Conservation (phyloP, 176 grass and related monocot genomes). For the Cymbopogon citratus region DNA sequence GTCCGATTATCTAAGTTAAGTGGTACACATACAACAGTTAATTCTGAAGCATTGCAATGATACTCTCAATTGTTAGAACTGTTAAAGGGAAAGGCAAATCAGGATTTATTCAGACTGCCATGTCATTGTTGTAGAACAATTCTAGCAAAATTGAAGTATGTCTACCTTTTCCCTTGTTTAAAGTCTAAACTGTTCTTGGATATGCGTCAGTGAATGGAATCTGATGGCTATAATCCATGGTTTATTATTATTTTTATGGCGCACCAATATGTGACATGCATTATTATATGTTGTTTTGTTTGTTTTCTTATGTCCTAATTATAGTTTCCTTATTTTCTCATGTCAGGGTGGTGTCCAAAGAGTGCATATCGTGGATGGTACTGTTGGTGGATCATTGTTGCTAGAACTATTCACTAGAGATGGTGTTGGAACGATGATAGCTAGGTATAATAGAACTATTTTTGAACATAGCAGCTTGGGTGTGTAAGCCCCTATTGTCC, state of each 20-base stretch:
- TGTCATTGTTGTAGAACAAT: too few species aligned
- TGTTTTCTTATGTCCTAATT: constrained; percentile 19
- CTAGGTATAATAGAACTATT: constrained; percentile 9
- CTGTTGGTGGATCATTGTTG: constrained; percentile 69
- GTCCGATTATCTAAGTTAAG: not conserved
- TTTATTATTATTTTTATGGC: not conserved
- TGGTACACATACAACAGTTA: too few species aligned
- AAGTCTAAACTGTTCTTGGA: too few species aligned
- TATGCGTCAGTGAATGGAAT: not conserved
- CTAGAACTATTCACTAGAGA: constrained; percentile 90
- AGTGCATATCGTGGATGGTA: constrained; percentile 20
- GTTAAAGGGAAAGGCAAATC: too few species aligned
- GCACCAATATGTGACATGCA: not conserved
- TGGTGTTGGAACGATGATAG: constrained; percentile 81
- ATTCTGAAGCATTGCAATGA: too few species aligned
- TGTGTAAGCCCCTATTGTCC: too few species aligned
- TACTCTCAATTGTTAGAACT: too few species aligned
- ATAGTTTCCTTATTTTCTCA: not conserved
- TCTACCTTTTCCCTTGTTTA: too few species aligned
- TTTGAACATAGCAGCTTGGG: too few species aligned
- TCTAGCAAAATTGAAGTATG: too few species aligned
- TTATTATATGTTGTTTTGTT: not conserved
- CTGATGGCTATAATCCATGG: constrained; percentile 7
- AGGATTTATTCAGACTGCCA: too few species aligned
- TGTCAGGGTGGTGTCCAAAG: constrained; percentile 86